Base-by-base conservation (phyloP, 2,329 filamentous ascomycete species). In the Scleromitrula shiraiana region DNA sequence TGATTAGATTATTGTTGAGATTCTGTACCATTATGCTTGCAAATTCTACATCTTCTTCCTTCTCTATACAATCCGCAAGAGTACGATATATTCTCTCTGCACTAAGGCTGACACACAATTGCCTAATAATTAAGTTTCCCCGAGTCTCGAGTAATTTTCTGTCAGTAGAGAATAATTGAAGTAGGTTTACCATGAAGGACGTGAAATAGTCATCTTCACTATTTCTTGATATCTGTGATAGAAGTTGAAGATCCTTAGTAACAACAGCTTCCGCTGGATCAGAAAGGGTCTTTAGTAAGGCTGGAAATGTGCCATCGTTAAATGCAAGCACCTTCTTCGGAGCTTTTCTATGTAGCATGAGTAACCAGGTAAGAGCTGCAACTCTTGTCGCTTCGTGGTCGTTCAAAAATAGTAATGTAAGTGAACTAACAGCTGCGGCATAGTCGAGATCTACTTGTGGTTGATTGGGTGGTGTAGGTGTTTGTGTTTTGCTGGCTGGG, bases 11-110 rank as follows among this genome's bases (percentile, higher is more conserved):
- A 67, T 98, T 98, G 70, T 98, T 98, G 44, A 98, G 75, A 61
- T 97, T 97, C 65, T 98, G 93, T 24, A 98, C 89, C 93, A 98
- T 98, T 59, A 98, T 97, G 64, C 91, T 96, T 14, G 93, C 91
- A 67, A 98, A 98, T 65, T 98, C 94, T 35, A 98, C 81, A 64
- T 98, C 93, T 68, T 97, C 93, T 65, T 98, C 93, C 62, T 90
- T 95, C 66, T 97, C 93, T 8, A 98, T 85, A 58, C 93, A 96
- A 59, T 98, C 93, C 22, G 93, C 94, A 54, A 98, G 74, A 2
- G 89, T 97, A 26, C 93, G 82, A 62, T 97, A 98, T 50, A 98
- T 98, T 38, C 90, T 80, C 65, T 98, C 93, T 0, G 93, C 86
- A 56, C 90, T 96, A 23, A 98, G 73, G 51, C 87, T 95, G 51